Evolutionary conservation across 768 basidiomycete genomes (phyloP), one percentile per base, ranked within the genome.

Genomic region (Royoungia palumana): DNA sequence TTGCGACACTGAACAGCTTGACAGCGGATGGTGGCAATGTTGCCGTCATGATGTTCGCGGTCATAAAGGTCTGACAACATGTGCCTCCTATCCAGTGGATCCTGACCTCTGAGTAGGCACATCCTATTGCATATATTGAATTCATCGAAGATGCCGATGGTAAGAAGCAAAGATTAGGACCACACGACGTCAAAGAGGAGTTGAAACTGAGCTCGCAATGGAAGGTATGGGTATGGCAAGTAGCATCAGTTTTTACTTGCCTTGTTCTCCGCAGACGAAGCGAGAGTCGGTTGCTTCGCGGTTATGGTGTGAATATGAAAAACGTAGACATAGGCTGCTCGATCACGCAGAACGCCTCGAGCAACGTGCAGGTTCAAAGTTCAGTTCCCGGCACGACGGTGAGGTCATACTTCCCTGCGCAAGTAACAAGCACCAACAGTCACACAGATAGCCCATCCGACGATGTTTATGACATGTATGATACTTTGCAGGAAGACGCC

Each of bases 71-170:
- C 36, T 32, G 57, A 22, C 5, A 28, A 14, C 16, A 11, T 30
- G n/a, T 36, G 19, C 17, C 39, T 28, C 9, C 14, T 34, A 4
- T 17, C 11, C 30, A 14, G 14, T 12, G 19, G 19, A 22, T 50
- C 28, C 22, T 50, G 27, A 59, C 22, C 6, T 35, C 41, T 22
- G 38, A 36, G 17, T 24, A 89, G 86, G 70, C 75, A 10, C 85
- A 85, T 60, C 85, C 90, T 1, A 58, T 94, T 35, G 94, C 85
- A 1, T 97, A 79, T 65, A 65, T 94, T n/a, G 87, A 93, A 63
- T 82, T 81, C 48, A 55, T 73, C 6, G 72, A 77, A 50, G 75
- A 72, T 19, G 67, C 70, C 46, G 64, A 77, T 52, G 80, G 86
- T 21, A 61, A 69, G 53, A 77, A 74, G 62, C 53, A 62, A 51